Base-by-base conservation (phyloP, 805 yeast genomes). In the Pichia nanzhaoensis region DNA sequence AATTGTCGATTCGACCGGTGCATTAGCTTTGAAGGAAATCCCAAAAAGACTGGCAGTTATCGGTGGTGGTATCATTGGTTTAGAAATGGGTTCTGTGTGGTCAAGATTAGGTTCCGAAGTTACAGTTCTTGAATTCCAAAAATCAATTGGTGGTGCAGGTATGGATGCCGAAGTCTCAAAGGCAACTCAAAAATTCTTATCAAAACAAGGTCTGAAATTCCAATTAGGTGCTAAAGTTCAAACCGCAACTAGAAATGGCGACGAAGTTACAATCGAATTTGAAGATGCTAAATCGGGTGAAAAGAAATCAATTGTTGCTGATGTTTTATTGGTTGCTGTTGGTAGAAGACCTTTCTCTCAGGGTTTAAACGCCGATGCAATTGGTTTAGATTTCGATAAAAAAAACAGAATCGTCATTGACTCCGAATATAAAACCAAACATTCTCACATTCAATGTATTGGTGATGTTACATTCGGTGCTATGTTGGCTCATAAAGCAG, bases 401-500 rank as follows among this genome's bases (percentile, higher is more conserved):
- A 80, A 78, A 67, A 97, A 97, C 51, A 82, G 98, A 66, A 75
- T 93, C 61, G 95, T 93, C 46, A 91, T 95, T 61, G 97, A 93
- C 68, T 81, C 84, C 49, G 88, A 91, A 74, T 93, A 78, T 78
- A 84, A 87, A 72, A 84, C 98, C 55, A 90, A 87, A 69, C 78
- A 75, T 69, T 84, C 90, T 45, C 95, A 93, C 71, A 90, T 93
- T 66, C 86, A 95, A 70, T 95, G 89, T 60, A 87, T 93, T 68
- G 99, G 99, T 68, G 99, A 93, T 64, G 97, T 83, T 46, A 93
- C 99, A 35, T 93, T 87, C 60, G 99, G 99, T 58, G 91, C 95
- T 59, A 93, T 93, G 99, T 79, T 93, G 71, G 99, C 99, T 54
- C 99, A 93, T 78, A 93, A 93, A 77, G 99, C 99, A 52, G 99